Base-by-base conservation (phyloP, 2,329 filamentous ascomycete genomes). In the Verruconis gallopava region DNA sequence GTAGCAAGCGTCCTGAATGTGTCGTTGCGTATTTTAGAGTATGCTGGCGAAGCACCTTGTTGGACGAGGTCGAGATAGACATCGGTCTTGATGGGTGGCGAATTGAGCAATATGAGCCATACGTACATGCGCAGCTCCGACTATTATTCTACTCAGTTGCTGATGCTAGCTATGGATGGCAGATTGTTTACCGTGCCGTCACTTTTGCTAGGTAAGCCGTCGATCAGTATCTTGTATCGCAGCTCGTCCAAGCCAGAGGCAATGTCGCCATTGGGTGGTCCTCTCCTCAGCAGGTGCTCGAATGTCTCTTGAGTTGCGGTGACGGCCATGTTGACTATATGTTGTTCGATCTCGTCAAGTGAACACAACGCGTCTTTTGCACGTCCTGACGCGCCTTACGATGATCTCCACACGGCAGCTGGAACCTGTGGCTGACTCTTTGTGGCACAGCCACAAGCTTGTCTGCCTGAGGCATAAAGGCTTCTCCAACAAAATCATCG, bases 11-110 rank as follows among this genome's bases (percentile, higher is more conserved):
- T 98, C 52, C 91, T 85, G 61, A 96, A 96, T 32, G 91, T 95
- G 61, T 98, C 91, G 63, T 98, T 95, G 58, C 88, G 84, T 57
- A 98, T 98, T 66, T 98, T 98, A 54, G 85, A 78, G 65, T 98
- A 94, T 36, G 86, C 88, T 1, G 89, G 88, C 3, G 89, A 96
- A 18, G 89, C 83, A 48, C 91, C 89, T 48, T 91, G 85, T 56
- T 93, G 86, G 49, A 98, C 81, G 35, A 96, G 80, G 44, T 76
- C 73, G 49, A 96, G 81, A 59, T 98, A 98, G 47, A 81, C 73
- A 53, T 94, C 84, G 45, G 91, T 94, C 35, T 79, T 73, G 48
- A 95, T 68, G 34, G 93, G 77, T 4, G 85, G 79, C 21, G 88
- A 80, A 56, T 94, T 84, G 52, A 98, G 80, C 11, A 98, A 75